A percentile compares a stretch with the other conserved stretches of the same genome.
These are phyloP conservation scores for Leptographium radiaticola DNA, from an alignment of 2,329 filamentous ascomycete genomes.

Conservation along the genomic window DNA sequence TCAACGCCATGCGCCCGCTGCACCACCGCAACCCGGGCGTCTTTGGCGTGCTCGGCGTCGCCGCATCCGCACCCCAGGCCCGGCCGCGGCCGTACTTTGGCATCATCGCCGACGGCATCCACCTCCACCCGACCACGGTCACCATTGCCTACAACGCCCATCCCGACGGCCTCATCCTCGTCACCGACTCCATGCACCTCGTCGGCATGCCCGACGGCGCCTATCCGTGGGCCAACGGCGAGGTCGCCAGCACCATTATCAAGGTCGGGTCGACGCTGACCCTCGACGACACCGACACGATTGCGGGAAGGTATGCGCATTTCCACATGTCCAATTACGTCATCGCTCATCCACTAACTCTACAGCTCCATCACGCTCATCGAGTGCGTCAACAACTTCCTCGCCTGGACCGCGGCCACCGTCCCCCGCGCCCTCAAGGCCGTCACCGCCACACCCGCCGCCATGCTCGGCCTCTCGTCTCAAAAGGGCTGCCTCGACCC, in stretches of 20 bases:
- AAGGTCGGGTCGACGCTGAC: constrained; percentile 63
- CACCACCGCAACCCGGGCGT: constrained; percentile 86
- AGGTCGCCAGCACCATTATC: constrained; percentile 42
- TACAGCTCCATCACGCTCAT: constrained; percentile 56
- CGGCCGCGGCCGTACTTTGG: constrained; percentile 61
- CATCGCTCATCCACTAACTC: too few relatives aligned
- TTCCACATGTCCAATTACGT: too few relatives aligned
- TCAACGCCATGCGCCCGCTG: constrained; percentile 86
- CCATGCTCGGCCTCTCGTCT: constrained; percentile 56
- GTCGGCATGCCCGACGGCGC: constrained; percentile 72
- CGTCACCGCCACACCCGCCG: constrained; percentile 65
- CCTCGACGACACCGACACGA: constrained; percentile 64
- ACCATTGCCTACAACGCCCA: constrained; percentile 84
- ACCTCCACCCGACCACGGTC: constrained; percentile 76
- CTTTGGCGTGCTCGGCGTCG: constrained; percentile 69
- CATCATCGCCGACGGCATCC: constrained; percentile 81
- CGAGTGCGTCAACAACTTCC: constrained; percentile 72
- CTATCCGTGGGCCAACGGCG: constrained; percentile 75
- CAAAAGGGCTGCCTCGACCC: constrained; percentile 52
- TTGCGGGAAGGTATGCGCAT: constrained; percentile 41
- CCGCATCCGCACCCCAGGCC: constrained; percentile 31
- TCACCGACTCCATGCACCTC: constrained; percentile 86
- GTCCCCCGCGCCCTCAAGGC: constrained; percentile 57
- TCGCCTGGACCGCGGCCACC: constrained; percentile 56
- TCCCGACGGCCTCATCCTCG: constrained; percentile 71